A percentile compares a stretch with the other conserved stretches of the same genome.
Evolutionary conservation across 176 grass and related monocot species (phyloP).

Genomic region (Carex cristatella): DNA sequence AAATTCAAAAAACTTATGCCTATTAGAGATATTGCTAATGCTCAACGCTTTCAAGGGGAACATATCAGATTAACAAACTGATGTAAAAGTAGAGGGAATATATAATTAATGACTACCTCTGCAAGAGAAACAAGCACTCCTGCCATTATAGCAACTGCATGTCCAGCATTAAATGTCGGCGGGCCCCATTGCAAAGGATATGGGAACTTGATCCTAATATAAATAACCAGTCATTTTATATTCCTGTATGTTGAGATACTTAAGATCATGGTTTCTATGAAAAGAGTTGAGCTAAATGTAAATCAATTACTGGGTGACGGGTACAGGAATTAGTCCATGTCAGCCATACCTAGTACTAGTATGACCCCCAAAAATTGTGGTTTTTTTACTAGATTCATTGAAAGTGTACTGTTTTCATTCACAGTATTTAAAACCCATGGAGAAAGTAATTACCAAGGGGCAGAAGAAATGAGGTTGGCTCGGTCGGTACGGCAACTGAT

Average conservation of each 20-base stretch:
- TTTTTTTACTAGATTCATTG: neutral
- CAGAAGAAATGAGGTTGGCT: constrained; percentile 52
- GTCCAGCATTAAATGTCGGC: constrained; percentile 47
- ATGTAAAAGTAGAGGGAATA: neutral
- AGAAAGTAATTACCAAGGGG: constrained; percentile 37
- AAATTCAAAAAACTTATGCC: neutral
- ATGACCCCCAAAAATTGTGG: neutral
- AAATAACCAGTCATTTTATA: neutral
- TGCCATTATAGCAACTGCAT: constrained; percentile 48
- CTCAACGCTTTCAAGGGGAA: neutral
- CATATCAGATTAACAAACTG: neutral
- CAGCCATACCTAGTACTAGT: neutral
- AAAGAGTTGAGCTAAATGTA: neutral
- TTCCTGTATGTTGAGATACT: neutral
- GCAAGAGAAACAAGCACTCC: constrained; percentile 42
- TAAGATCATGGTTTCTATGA: neutral
- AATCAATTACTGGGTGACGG: neutral
- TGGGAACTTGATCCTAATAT: constrained; percentile 50
- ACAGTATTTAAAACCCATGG: neutral
- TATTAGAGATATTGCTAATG: neutral
- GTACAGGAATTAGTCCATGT: neutral
- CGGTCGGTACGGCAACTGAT: constrained; percentile 37
- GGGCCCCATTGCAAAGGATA: constrained; percentile 60
- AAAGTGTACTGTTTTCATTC: neutral
- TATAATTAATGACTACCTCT: constrained; percentile 30